phyloP scores from a whole-genome alignment of 1,139 yeast species.

The Hyphopichia pseudoburtonii region DNA sequence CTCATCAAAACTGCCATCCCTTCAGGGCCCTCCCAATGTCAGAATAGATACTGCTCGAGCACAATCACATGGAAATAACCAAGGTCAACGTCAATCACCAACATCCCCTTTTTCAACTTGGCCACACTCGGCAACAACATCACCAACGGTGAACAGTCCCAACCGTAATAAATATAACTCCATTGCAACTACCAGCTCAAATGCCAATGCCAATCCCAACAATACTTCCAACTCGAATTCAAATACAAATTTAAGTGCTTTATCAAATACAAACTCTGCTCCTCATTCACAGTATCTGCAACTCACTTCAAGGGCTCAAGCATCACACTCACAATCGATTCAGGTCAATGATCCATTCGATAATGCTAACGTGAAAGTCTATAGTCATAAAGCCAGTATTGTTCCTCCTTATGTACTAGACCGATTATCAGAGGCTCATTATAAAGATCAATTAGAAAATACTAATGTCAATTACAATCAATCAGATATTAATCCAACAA shows the following conservation, averaged over 20 bases:
- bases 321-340: neutral
- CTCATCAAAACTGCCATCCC: too few relatives aligned
- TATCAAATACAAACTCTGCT: neutral
- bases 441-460: slow-evolving; percentile 36
- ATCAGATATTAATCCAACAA: slow-evolving; percentile 9
- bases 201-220: neutral
- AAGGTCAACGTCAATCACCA: neutral
- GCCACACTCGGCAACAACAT: neutral
- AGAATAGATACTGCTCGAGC: neutral
- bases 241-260: slow-evolving; percentile 1
- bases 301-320: neutral
- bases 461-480: slow-evolving; percentile 24
- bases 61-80: neutral
- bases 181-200: neutral
- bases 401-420: slow-evolving; percentile 63
- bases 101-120: neutral
- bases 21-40: neutral
- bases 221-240: neutral
- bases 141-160: slow-evolving; percentile 2
- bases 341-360: slow-evolving; percentile 22
- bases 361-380: slow-evolving; percentile 27
- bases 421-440: slow-evolving; percentile 47
- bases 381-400: slow-evolving; percentile 39
- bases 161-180: neutral
- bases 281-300: neutral